Base-by-base conservation (phyloP, 1,139 yeast genomes). In the Diutina mesorugosa region DNA sequence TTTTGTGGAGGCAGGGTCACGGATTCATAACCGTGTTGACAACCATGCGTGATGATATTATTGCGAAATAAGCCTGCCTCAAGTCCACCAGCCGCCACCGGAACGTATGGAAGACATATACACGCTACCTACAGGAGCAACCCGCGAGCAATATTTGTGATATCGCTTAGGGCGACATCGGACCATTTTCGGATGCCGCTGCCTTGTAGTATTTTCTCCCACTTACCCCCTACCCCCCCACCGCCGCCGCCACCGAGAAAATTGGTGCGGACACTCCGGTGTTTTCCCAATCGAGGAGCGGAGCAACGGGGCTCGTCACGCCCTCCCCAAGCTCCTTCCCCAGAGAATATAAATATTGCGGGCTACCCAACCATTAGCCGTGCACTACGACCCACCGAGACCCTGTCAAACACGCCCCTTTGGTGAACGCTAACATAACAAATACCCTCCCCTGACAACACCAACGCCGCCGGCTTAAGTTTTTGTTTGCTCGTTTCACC, bases 301-400 rank as follows among this genome's bases (percentile, higher is more conserved):
- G n/a, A 10, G n/a, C 5, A 12, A 12, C 41, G 41, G 41, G 41
- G 41, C 41, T 35, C 41, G 14, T 35, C 38, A 10, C 51, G 32
- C 35, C 47, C 47, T 21, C 47, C 26, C 51, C 30, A 16, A 38
- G 32, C 51, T 30, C 51, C 51, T 47, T 30, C 50, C 50, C 50
- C 50, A 12, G 16, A 18, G 16, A 14, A 28, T 47, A 47, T 47
- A 50, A 50, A 50, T 30, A 30, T 32, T 50, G 53, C 53, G 45
- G 45, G 53, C 45, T 50, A 10, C 53, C 53, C 53, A 50, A 50
- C 53, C 53, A 50, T 30, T 50, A 50, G 26, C 47, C 41, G 41
- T 35, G 41, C 41, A 8, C 41, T 35, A 8, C 10, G n/a, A 35
- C 41, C 14, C 12, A 35, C 41, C 41, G 12, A 8, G 41, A 35